Evolutionary conservation across 306 rosid species (phyloP), one percentile per base, ranked within the genome.

Genomic region (Leucaena leucocephala): DNA sequence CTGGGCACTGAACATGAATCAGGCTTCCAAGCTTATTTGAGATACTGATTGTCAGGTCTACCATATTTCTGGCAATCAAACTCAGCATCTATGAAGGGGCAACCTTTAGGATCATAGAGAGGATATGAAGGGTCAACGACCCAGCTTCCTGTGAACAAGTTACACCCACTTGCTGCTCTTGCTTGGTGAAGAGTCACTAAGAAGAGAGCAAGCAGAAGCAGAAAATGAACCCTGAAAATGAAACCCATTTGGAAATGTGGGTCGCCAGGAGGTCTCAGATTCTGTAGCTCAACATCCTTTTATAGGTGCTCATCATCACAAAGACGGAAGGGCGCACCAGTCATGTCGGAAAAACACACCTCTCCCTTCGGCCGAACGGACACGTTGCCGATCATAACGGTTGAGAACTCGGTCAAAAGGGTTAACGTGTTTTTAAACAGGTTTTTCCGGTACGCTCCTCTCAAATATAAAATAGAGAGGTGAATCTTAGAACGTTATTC

Each of bases 21-120:
- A 36, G 98, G 98, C 66, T 89, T 89, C 98, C 98, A 94, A 17
- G 97, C 80, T 62, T 89, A 94, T 83, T 91, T 91, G 87, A 94
- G 98, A 85, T 86, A 94, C 81, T 89, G 91, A 17, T 71, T 87
- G 7, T 94, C 98, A 35, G 98, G 98, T 83, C 98, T 74, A 19
- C 98, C 97, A 79, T 77, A 62, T 19, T 62, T 62, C 19, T 62
- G 91, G 87, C 98, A 94, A 78, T 94, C 84, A 81, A 94, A 94
- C 88, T 92, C 97, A 3, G 87, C 48, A 77, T 91, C 98, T 35
- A 94, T 88, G 89, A 85, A 92, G 62, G 92, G 95, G 39, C 98
- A 94, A 72, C 43, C 76, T 36, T 96, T 33, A 15, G 68, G 88
- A 16, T 92, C 94, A 65, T 94, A 94, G 75, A 89, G 79, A 54